phyloP scores from a whole-genome alignment of 2,329 filamentous ascomycete species.

The Pseudocercospora musae region DNA sequence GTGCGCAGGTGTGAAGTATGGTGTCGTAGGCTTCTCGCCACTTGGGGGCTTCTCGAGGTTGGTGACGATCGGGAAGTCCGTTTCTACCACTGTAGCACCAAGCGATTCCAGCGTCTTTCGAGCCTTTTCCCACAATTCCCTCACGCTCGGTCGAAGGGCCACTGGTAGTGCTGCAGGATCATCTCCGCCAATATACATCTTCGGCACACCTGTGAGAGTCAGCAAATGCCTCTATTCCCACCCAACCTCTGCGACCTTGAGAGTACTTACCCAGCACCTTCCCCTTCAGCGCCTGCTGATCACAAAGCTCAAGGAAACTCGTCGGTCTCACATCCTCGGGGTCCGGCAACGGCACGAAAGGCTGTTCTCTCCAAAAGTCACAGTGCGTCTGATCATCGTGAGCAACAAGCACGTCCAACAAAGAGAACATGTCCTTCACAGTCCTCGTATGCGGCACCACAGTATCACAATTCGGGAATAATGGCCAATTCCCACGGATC shows the following conservation, averaged over 20 bases:
- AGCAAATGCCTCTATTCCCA: neutral
- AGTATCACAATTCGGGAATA: constrained; percentile 54
- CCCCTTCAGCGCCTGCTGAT: constrained; percentile 36
- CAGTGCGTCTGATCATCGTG: constrained; percentile 40
- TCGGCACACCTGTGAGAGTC: constrained; percentile 41
- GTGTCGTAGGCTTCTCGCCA: neutral
- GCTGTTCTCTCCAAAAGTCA: constrained; percentile 55
- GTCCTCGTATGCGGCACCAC: constrained; percentile 51
- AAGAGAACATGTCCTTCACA: constrained; percentile 46
- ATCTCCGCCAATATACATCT: constrained; percentile 48
- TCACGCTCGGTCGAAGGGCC: constrained; percentile 34
- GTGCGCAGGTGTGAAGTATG: constrained; percentile 31
- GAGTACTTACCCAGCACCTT: constrained; percentile 37
- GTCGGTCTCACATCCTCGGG: constrained; percentile 31
- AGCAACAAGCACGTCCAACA: constrained; percentile 48
- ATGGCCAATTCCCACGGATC: constrained; percentile 47
- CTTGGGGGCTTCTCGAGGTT: constrained; percentile 39
- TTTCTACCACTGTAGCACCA: constrained; percentile 41
- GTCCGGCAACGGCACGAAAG: constrained; percentile 41
- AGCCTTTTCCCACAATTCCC: constrained; percentile 28
- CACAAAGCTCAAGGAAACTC: constrained; percentile 32
- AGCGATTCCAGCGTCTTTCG: constrained; percentile 36
- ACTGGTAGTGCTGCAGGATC: constrained; percentile 25
- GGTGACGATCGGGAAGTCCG: constrained; percentile 44
- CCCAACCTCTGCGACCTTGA: neutral